Base-by-base conservation (phyloP, 2,329 filamentous ascomycete genomes). In the Fusarium tuaranense region DNA sequence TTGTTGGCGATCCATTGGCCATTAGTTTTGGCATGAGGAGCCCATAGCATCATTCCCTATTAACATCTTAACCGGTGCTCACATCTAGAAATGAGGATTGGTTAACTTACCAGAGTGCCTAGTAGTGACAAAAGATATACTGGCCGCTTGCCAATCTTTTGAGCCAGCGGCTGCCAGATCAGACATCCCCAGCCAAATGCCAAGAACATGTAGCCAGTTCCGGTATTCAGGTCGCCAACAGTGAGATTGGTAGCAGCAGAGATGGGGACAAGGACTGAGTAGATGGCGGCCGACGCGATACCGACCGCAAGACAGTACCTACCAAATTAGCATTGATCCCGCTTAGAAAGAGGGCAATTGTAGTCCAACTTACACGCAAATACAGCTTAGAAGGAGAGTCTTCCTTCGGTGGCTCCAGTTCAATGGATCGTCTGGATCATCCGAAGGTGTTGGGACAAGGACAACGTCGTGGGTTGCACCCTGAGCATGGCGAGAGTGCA, bases 151-250 rank as follows among this genome's bases (percentile, higher is more conserved):
- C 81, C 81, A 59, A 81, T 82, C 22, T 80, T 77, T 9, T 80
- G 72, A 8, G 80, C 81, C 13, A 82, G 58, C 3, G 81, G 71
- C 57, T 82, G 80, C 80, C 80, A 82, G 55, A 82, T 63, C 7
- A 83, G 36, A 58, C 79, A 81, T 4, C 79, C 81, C 81, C 81
- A 83, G 8, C 81, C 81, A 18, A 77, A 78, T 64, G 81, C 79
- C 9, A 82, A 75, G 30, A 83, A 83, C 36, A 81, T 55, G 46
- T 64, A 64, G 20, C 62, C 62, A 4, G 62, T 64, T 55, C 62
- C 62, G 25, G 62, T 25, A 41, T 64, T 64, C 22, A 64, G 32
- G 34, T 64, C 62, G 18, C 32, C 44, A 5, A 51, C 41, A 32
- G 48, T 64, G 9, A 64, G 48, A 27, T 48, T 48, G 6, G 62